Percentiles rank a stretch among this genome's conserved stretches.
These are phyloP conservation scores for Sarcomyxa edulis DNA, from an alignment of 768 basidiomycete species.

Conservation along the genomic window DNA sequence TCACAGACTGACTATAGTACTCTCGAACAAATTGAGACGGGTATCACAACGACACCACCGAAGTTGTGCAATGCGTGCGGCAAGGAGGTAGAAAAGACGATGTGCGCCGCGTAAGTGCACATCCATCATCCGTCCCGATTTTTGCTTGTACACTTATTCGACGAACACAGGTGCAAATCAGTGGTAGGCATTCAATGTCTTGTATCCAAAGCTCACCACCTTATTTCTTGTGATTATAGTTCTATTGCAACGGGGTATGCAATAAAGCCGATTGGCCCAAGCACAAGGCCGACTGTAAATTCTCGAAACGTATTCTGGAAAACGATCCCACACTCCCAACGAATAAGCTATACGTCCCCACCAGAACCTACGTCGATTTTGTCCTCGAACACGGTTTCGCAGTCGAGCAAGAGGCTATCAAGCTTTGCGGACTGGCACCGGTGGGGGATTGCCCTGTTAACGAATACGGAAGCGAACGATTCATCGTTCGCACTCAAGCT, in stretches of 20 bases:
- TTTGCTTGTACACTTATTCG: constrained; percentile 2
- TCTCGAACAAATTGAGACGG: constrained; percentile 16
- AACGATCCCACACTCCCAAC: constrained; percentile 9
- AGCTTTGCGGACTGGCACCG: constrained; percentile 9
- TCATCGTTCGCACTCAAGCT: constrained; percentile 8
- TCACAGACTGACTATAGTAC: too few species aligned
- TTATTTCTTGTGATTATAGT: not conserved
- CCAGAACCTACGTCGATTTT: constrained; percentile 14
- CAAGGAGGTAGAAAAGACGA: constrained; percentile 9
- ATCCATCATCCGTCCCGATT: not conserved
- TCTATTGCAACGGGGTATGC: constrained; percentile 14
- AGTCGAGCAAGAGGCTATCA: constrained; percentile 15
- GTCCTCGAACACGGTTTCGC: constrained; percentile 14
- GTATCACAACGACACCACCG: constrained; percentile 4
- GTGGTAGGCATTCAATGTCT: too few species aligned
- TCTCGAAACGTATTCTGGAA: constrained; percentile 11
- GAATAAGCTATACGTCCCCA: constrained; percentile 13
- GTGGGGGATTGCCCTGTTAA: constrained; percentile 11
- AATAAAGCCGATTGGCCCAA: constrained; percentile 11
- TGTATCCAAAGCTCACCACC: too few species aligned
- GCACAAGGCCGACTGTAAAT: constrained; percentile 14
- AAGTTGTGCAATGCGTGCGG: constrained; percentile 10
- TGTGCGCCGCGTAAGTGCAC: constrained; percentile 14
- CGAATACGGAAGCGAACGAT: constrained; percentile 16
- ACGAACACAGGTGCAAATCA: too few species aligned